These are phyloP conservation scores for Lonicera japonica DNA, from an alignment of 129 eudicot species.

Conservation along the genomic window DNA sequence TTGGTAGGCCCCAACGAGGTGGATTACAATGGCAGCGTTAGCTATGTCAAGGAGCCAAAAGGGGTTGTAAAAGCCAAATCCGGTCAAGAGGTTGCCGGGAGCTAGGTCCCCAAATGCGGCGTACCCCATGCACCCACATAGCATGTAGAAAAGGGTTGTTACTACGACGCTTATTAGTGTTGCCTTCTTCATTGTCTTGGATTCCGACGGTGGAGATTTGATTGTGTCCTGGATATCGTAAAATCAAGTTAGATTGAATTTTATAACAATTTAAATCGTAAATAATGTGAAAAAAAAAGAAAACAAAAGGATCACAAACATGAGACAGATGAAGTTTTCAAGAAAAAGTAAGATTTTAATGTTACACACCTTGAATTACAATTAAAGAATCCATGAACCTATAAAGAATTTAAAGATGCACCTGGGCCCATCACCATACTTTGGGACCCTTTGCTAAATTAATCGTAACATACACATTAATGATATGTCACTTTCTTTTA, in stretches of 20 bases:
- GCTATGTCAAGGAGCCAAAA: conserved; percentile 69
- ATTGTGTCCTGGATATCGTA: conserved; percentile 38
- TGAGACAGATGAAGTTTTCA: too few species aligned
- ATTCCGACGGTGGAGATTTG: conserved; percentile 52
- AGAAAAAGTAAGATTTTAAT: too few species aligned
- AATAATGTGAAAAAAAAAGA: too few species aligned
- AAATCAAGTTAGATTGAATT: not conserved
- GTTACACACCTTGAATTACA: too few species aligned
- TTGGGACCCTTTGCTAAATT: too few species aligned
- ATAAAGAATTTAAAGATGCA: too few species aligned
- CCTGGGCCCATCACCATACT: too few species aligned
- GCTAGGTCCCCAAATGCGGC: conserved; percentile 67
- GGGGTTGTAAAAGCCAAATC: conserved; percentile 57
- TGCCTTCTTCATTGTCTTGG: conserved; percentile 54
- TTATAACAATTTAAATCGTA: not conserved
- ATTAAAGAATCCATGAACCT: too few species aligned
- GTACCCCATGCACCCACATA: conserved; percentile 63
- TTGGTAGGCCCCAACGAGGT: conserved; percentile 67
- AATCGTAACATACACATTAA: too few species aligned
- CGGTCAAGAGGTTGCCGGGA: conserved; percentile 72
- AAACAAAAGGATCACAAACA: not conserved
- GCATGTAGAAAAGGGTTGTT: conserved; percentile 56
- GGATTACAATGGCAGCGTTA: conserved; percentile 60
- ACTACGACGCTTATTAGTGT: conserved; percentile 41
- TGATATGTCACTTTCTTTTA: too few species aligned